Conservation (phyloP, 805 yeast genomes). For the Wickerhamiella kurtzmanii region DNA sequence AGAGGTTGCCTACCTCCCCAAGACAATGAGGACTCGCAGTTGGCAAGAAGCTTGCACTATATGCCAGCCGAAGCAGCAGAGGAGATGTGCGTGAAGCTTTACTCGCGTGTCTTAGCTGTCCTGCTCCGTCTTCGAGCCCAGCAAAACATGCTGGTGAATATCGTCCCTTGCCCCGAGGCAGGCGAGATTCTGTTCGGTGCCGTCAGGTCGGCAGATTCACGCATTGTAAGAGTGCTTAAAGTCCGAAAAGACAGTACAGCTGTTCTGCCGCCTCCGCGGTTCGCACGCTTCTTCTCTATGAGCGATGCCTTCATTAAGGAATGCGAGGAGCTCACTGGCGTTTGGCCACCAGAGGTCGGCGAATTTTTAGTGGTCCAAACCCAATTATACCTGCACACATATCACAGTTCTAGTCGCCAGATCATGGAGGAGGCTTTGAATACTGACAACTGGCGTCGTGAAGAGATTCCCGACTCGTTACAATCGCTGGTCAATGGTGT, state of each 20-base stretch:
- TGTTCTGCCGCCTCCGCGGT: slow-evolving; percentile 42
- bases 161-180: slow-evolving; percentile 48
- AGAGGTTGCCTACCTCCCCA: slow-evolving; percentile 44
- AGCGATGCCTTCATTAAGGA: slow-evolving; percentile 61
- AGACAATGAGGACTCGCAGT: slow-evolving; percentile 1
- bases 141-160: slow-evolving; percentile 63
- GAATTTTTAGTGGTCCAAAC: slow-evolving; percentile 57
- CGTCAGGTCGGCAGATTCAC: slow-evolving; percentile 53
- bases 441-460: slow-evolving; percentile 69
- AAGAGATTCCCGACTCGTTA: slow-evolving; percentile 35
- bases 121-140: slow-evolving; percentile 62
- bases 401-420: slow-evolving; percentile 40
- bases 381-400: slow-evolving; percentile 41
- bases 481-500: slow-evolving; percentile 42
- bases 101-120: slow-evolving; percentile 53
- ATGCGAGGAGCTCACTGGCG: slow-evolving; percentile 73
- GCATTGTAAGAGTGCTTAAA: slow-evolving; percentile 64
- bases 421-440: slow-evolving; percentile 40
- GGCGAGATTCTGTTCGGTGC: slow-evolving; percentile 51
- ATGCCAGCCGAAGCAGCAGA: slow-evolving; percentile 68
- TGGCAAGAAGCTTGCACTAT: slow-evolving; percentile 39
- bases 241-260: slow-evolving; percentile 66
- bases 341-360: slow-evolving; percentile 43
- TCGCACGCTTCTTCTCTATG: slow-evolving; percentile 51
- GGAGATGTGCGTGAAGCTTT: slow-evolving; percentile 45